Evolutionary conservation across 2,329 filamentous ascomycete species (phyloP), one percentile per base, ranked within the genome.

Genomic region (Monilinia fructicola): DNA sequence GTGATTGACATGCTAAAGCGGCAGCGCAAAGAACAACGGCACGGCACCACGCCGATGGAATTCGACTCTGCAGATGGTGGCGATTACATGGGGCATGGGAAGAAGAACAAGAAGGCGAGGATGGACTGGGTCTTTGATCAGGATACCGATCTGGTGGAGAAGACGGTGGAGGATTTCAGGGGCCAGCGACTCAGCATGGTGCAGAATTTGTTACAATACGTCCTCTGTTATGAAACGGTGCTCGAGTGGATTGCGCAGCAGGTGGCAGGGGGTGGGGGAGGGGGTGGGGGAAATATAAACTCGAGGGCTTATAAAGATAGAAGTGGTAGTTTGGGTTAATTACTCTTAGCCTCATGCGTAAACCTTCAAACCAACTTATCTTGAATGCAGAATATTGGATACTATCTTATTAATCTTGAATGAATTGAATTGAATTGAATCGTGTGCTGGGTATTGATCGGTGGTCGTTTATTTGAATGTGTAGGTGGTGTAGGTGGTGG

Each of bases 1-100:
- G 95, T 98, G 11, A 89, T 98, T 66, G 93, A 97, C 78, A 96
- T 97, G 91, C 81, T 99, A 68, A 97, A 97, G 80, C 87, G 91
- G n/a, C 93, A 97, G 78, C 85, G 81, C 26, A 76, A 78, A 68
- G 79, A 78, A 40, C 73, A 72, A 5, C 76, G 42, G 40, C 73
- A 67, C 62, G 75, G 70, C 40, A 73, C 71, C 26, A 73, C 71
- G 3, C 79, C 81, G 0, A 84, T 84, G 82, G 63, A 65, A 44
- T 52, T 65, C 10, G 80, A 82, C 14, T 40, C 68, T 16, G 63
- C 68, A 5, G 48, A 40, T 9, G 42, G 54, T 28, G 66, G 46
- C 12, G 74, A 75, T 66, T 75, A 75, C 59, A 65, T 76, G 66
- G 65, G 67, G 18, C 69, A 70, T 54, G 71, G 68, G 12, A 69